Percentiles rank a stretch among this genome's conserved stretches.
These are phyloP conservation scores for Chytriomyces hyalinus DNA, from an alignment of 192 early-diverging fungal species.

Conservation along the genomic window DNA sequence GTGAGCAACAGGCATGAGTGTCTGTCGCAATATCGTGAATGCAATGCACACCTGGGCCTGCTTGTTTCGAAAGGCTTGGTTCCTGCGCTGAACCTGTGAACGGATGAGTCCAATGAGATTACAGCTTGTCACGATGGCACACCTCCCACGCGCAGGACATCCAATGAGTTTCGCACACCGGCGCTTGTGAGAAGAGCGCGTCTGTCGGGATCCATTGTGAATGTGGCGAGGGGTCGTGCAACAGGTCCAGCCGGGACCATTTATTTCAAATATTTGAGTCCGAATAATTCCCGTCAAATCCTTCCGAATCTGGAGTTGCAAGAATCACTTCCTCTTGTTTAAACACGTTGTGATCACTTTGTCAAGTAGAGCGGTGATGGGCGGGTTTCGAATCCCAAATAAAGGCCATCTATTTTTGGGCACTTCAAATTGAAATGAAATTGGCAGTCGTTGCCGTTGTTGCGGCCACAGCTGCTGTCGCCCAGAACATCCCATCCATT, in stretches of 20 bases:
- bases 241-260: neutral
- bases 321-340: no score
- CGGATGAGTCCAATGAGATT: neutral
- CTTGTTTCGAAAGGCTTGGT: neutral
- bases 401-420: no score
- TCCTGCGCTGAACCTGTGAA: neutral
- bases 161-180: constrained; percentile 17
- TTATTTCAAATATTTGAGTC: neutral
- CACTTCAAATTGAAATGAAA: no score
- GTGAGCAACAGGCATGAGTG: neutral
- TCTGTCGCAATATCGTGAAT: neutral
- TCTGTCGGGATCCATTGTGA: constrained; percentile 11
- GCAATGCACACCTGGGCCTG: constrained; percentile 3
- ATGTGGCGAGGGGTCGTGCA: constrained; percentile 16
- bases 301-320: no score
- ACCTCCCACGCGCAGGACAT: constrained; percentile 32
- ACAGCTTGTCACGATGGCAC: constrained; percentile 5
- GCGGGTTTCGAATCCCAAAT: no score
- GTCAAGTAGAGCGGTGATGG: no score
- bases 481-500: neutral
- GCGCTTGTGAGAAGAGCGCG: neutral
- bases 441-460: no score
- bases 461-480: no score
- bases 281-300: no score
- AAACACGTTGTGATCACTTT: no score